Conservation (phyloP, 148 eudicot species). For the Hydrangea macrophylla region DNA sequence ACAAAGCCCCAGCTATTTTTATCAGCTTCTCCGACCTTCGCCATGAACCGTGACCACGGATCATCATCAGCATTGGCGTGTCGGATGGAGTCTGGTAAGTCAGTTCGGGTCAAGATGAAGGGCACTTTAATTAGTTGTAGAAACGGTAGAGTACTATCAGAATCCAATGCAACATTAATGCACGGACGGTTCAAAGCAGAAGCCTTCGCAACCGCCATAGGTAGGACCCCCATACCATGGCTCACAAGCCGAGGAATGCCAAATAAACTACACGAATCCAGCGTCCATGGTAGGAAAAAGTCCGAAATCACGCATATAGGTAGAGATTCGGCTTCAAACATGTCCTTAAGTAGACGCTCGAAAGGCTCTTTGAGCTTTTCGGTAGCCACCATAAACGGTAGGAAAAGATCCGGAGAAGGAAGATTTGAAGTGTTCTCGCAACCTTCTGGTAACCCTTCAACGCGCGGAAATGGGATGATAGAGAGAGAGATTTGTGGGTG, state of each 20-base stretch:
- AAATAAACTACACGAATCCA: slow-evolving; percentile 15
- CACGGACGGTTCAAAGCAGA: slow-evolving; percentile 4
- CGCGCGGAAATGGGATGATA: slow-evolving; percentile 22
- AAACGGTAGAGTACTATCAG: slow-evolving; percentile 10
- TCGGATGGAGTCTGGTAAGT: slow-evolving; percentile 13
- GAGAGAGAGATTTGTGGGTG: slow-evolving; percentile 15
- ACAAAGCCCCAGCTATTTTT: slow-evolving; percentile 22
- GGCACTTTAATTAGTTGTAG: slow-evolving; percentile 21
- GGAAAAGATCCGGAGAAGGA: slow-evolving; percentile 22
- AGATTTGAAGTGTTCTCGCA: slow-evolving; percentile 33
- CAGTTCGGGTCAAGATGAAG: slow-evolving; percentile 19
- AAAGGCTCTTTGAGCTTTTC: slow-evolving; percentile 27
- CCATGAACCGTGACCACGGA: neutral
- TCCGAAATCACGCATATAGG: slow-evolving; percentile 34
- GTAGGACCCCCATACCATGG: slow-evolving; percentile 31
- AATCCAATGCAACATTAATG: neutral
- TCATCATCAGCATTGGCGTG: slow-evolving; percentile 3
- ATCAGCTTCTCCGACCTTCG: slow-evolving; percentile 15
- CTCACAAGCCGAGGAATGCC: slow-evolving; percentile 31
- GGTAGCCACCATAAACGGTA: slow-evolving; percentile 28
- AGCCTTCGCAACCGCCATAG: slow-evolving; percentile 4
- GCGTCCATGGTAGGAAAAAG: slow-evolving; percentile 28
- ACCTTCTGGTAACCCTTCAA: slow-evolving; percentile 25
- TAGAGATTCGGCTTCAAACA: neutral
- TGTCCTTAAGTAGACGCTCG: slow-evolving; percentile 19